phyloP scores from a whole-genome alignment of 192 early-diverging fungal genomes.

The Coemansia sp. region DNA sequence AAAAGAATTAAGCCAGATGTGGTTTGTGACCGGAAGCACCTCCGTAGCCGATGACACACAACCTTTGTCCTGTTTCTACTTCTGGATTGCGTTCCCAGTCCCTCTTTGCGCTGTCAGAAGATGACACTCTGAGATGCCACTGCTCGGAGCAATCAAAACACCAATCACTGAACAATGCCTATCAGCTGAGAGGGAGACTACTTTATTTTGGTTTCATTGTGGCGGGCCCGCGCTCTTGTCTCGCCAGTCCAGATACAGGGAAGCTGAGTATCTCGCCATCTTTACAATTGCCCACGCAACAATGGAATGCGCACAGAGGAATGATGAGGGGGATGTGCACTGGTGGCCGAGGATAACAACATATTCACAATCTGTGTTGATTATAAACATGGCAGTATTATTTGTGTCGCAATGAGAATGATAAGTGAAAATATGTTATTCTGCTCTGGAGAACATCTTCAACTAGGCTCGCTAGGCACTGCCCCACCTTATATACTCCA shows the following conservation, averaged over 20 bases:
- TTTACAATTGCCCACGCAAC: neutral
- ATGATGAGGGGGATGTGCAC: neutral
- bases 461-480: too few relatives aligned
- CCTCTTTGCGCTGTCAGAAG: neutral
- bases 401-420: neutral
- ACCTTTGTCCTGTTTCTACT: neutral
- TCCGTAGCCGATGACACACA: neutral
- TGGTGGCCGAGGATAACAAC: neutral
- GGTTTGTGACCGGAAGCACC: neutral
- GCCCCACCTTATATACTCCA: too few relatives aligned
- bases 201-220: neutral
- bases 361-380: neutral
- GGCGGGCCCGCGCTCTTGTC: neutral
- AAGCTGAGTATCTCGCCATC: neutral
- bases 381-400: neutral
- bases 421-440: too few relatives aligned
- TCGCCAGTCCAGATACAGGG: neutral
- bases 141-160: neutral
- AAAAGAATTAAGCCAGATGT: neutral
- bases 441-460: too few relatives aligned
- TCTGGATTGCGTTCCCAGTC: neutral
- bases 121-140: slow-evolving; percentile 4
- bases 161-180: neutral
- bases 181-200: neutral
- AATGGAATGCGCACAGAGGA: neutral